Conservation (phyloP, 768 basidiomycete species). For the Russula vinacea region DNA sequence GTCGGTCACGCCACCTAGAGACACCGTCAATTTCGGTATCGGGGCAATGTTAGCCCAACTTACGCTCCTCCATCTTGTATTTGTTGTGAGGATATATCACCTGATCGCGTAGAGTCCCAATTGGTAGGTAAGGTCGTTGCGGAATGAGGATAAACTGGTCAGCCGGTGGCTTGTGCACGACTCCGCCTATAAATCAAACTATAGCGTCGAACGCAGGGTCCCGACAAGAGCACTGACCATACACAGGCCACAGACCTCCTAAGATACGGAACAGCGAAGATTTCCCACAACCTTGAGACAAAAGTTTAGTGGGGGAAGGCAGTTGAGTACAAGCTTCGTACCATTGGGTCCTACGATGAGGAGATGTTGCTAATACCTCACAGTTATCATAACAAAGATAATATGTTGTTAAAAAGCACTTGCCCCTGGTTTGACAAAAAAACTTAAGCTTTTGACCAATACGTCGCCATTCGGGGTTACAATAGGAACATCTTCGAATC, state of each 20-base stretch:
- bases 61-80: constrained; percentile 73
- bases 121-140: constrained; percentile 91
- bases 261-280: constrained; percentile 93
- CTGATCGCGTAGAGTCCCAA: constrained; percentile 93
- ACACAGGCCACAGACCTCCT: constrained; percentile 93
- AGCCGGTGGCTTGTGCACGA: constrained; percentile 85
- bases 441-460: constrained; percentile 77
- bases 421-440: constrained; percentile 86
- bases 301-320: background rate
- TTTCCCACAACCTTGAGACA: constrained; percentile 69
- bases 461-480: constrained; percentile 96
- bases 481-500: constrained; percentile 91
- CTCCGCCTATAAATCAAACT: constrained; percentile 46
- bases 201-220: background rate
- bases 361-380: constrained; percentile 67
- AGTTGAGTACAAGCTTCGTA: constrained; percentile 31
- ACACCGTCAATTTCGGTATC: background rate
- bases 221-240: constrained; percentile 36
- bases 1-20: constrained; percentile 67
- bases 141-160: constrained; percentile 92
- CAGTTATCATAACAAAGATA: background rate
- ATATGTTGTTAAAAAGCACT: constrained; percentile 29
- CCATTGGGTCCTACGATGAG: constrained; percentile 95
- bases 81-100: constrained; percentile 91
- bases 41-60: background rate